A percentile compares a stretch with the other conserved stretches of the same genome.
phyloP scores from a whole-genome alignment of 805 yeast genomes.

The Barnettozyma pratensis region DNA sequence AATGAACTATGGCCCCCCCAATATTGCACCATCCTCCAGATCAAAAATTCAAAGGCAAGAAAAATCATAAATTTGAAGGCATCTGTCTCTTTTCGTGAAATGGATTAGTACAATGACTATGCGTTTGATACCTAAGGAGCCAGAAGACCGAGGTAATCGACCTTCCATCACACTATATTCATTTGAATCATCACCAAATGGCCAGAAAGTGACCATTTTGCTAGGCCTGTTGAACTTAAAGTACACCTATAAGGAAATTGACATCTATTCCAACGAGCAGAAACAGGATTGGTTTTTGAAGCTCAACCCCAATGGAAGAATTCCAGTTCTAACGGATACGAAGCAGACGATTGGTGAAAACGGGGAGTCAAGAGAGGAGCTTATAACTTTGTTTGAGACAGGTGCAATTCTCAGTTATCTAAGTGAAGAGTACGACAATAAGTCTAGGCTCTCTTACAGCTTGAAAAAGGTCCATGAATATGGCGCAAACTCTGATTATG shows the following conservation, averaged over 20 bases:
- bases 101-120: no score
- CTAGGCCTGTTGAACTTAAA: constrained; percentile 30
- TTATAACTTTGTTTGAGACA: constrained; percentile 42
- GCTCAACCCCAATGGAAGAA: constrained; percentile 56
- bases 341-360: constrained; percentile 26
- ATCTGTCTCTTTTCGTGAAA: no score
- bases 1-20: no score
- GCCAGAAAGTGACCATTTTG: constrained; percentile 32
- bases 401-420: constrained; percentile 58
- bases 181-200: constrained; percentile 54
- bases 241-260: constrained; percentile 32
- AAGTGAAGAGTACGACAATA: constrained; percentile 53
- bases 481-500: not conserved
- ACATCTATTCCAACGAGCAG: constrained; percentile 38
- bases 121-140: no score
- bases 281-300: constrained; percentile 52
- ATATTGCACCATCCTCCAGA: no score
- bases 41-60: no score
- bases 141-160: constrained; percentile 36
- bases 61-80: no score
- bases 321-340: constrained; percentile 45
- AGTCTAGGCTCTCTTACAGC: constrained; percentile 34
- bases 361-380: constrained; percentile 22
- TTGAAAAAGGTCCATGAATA: constrained; percentile 25
- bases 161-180: constrained; percentile 43